These are phyloP conservation scores for Choanephora cucurbitarum DNA, from an alignment of 371 early-diverging fungal species.

Conservation along the genomic window DNA sequence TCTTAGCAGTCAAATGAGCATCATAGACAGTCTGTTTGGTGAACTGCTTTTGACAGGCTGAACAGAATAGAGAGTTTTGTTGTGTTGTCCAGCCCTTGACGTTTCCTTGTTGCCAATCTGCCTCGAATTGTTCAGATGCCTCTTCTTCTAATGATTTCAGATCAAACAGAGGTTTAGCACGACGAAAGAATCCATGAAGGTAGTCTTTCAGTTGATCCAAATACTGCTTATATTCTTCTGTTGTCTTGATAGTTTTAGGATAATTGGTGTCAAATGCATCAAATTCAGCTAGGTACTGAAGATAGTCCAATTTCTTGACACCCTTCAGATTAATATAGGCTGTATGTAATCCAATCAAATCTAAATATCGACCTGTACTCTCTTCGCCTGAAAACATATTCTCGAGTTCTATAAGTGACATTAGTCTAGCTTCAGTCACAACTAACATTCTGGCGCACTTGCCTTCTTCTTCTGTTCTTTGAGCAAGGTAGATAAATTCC, in stretches of 20 bases:
- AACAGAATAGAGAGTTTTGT: conserved; percentile 70
- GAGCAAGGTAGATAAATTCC: conserved; percentile 60
- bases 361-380: conserved; percentile 81
- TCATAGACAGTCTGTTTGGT: conserved; percentile 84
- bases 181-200: conserved; percentile 73
- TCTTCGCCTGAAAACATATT: conserved; percentile 93
- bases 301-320: conserved; percentile 73
- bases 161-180: conserved; percentile 83
- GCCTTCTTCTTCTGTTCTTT: conserved; percentile 59
- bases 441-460: too few relatives aligned
- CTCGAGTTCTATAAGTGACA: conserved; percentile 64
- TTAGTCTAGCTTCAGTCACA: too few relatives aligned
- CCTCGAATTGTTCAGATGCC: conserved; percentile 59
- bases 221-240: conserved; percentile 71
- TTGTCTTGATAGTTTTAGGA: conserved; percentile 65
- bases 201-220: conserved; percentile 66
- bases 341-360: conserved; percentile 78
- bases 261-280: conserved; percentile 62
- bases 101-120: conserved; percentile 59
- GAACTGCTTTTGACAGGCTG: conserved; percentile 84
- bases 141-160: conserved; percentile 52
- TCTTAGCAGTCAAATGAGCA: conserved; percentile 86
- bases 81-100: conserved; percentile 68
- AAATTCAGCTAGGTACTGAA: conserved; percentile 77
- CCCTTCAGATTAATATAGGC: conserved; percentile 83